Evolutionary conservation across 768 basidiomycete genomes (phyloP), one percentile per base, ranked within the genome.

Genomic region (Candolleomyces aberdarensis): DNA sequence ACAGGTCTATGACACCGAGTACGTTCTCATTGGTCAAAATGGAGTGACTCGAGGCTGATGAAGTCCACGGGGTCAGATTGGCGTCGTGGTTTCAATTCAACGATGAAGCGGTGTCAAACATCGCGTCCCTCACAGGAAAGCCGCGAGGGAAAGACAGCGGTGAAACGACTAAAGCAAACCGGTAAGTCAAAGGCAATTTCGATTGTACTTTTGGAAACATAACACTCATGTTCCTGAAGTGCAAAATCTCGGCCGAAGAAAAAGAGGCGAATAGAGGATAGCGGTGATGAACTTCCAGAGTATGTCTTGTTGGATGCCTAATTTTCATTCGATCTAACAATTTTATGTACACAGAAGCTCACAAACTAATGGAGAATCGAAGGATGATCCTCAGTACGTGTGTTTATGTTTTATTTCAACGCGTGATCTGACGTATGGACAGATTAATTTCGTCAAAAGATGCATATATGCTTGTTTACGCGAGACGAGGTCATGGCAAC

Each of bases 401-500:
- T 26, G 26, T 26, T 26, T 3, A 26, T 3, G 26, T 26, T 26
- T 26, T 26, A 26, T 26, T 26, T 26, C 26, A 26, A 26, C 26
- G 26, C 26, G 26, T 26, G 26, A 26, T 26, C 26, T 26, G 1
- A 26, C 26, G 26, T 26, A n/a, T 26, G 26, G 66, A 59, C 58
- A 84, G 81, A 62, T 76, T 79, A 43, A 80, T 90, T 64, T 78
- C 83, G 2, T 94, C 94, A 1, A 90, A 84, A 73, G 94, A 97
- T 66, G 94, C 93, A 6, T 97, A 98, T 74, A 96, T 98, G 94
- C 81, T 98, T 36, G 87, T 98, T 57, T 98, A 98, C 72, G 82
- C 84, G 41, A 83, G 85, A 11, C 80, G 77, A 52, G 62, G 63
- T 11, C 13, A 58, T 19, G 41, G 29, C 29, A 59, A 61, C 55